Conservation (phyloP, 306 rosid genomes). For the Quercus variabilis region DNA sequence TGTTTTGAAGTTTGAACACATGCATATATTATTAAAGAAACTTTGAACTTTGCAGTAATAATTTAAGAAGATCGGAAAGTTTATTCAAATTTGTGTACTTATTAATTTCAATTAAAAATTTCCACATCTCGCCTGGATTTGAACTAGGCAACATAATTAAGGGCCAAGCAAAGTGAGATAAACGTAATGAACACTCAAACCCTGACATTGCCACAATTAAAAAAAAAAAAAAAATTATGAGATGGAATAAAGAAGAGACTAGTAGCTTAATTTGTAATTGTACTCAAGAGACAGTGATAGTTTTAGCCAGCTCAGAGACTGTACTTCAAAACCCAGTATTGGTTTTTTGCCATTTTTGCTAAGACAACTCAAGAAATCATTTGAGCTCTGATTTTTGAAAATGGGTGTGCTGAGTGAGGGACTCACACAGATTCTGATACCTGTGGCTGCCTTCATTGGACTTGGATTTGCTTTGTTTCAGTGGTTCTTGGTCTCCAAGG, state of each 20-base stretch:
- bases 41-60: too few relatives aligned
- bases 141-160: neutral
- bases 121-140: neutral
- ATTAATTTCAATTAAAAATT: neutral
- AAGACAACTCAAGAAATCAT: constrained; percentile 8
- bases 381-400: constrained; percentile 19
- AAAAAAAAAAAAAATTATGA: too few relatives aligned
- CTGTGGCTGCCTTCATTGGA: constrained; percentile 53
- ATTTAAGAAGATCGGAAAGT: neutral
- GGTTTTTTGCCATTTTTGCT: neutral
- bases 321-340: constrained; percentile 6
- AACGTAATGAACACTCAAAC: neutral
- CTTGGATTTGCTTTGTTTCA: constrained; percentile 62
- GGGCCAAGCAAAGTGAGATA: neutral
- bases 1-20: too few relatives aligned
- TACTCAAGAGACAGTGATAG: neutral
- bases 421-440: constrained; percentile 52
- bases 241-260: neutral
- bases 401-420: constrained; percentile 59
- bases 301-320: neutral
- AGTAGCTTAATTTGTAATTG: neutral
- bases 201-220: too few relatives aligned
- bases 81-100: neutral
- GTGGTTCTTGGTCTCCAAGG: constrained; percentile 57
- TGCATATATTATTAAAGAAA: too few relatives aligned